Conservation (phyloP, 2,329 filamentous ascomycete genomes). For the Pseudogymnoascus sp. region DNA sequence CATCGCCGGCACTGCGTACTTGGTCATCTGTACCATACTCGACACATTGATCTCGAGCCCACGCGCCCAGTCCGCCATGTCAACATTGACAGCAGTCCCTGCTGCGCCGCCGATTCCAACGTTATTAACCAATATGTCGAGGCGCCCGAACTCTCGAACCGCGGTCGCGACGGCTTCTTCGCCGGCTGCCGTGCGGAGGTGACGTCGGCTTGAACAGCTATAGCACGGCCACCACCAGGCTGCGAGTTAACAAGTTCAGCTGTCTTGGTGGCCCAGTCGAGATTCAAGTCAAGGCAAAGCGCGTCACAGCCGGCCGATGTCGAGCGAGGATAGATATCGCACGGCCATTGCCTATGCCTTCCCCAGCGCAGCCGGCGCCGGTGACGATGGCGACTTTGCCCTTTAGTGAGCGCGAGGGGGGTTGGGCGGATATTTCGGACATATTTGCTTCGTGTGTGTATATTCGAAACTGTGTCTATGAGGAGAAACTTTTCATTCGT, state of each 20-base stretch:
- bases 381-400: slow-evolving; percentile 49
- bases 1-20: slow-evolving; percentile 56
- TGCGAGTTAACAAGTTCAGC: slow-evolving; percentile 23
- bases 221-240: slow-evolving; percentile 31
- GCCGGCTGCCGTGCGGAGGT: slow-evolving; percentile 47
- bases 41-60: slow-evolving; percentile 55
- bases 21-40: slow-evolving; percentile 59
- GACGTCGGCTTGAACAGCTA: slow-evolving; percentile 48
- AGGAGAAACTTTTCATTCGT: background rate
- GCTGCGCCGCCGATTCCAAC: slow-evolving; percentile 53
- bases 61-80: slow-evolving; percentile 50
- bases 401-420: slow-evolving; percentile 34
- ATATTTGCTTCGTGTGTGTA: slow-evolving; percentile 15
- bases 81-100: slow-evolving; percentile 54
- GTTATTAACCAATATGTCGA: slow-evolving; percentile 60
- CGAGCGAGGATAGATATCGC: slow-evolving; percentile 54
- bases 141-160: slow-evolving; percentile 42
- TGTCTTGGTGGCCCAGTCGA: slow-evolving; percentile 45
- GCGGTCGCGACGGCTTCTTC: slow-evolving; percentile 34
- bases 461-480: background rate
- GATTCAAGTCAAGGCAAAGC: slow-evolving; percentile 50
- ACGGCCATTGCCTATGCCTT: slow-evolving; percentile 55
- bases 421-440: background rate
- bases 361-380: slow-evolving; percentile 49
- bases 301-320: no score